A percentile compares a stretch with the other conserved stretches of the same genome.
These are phyloP conservation scores for Mycocentrospora acerina DNA, from an alignment of 2,329 filamentous ascomycete genomes.

Conservation along the genomic window DNA sequence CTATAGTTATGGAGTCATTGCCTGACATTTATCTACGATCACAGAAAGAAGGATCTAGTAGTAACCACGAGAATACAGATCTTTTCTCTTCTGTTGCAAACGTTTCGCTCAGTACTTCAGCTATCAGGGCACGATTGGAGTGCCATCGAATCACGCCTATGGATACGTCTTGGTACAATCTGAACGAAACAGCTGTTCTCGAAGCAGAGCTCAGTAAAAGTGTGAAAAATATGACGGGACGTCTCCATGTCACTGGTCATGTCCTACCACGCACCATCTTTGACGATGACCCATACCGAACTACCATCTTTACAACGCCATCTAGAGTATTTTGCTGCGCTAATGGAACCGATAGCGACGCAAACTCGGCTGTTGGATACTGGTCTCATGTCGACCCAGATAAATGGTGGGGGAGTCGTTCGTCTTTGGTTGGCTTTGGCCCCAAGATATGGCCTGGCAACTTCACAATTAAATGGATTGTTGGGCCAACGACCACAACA, in stretches of 20 bases:
- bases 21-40: no score
- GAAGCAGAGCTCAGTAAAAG: no score
- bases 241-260: not conserved
- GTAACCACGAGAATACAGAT: no score
- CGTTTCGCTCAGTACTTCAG: constrained; percentile 2
- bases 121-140: constrained; percentile 1
- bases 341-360: not conserved
- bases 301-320: not conserved
- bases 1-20: not conserved
- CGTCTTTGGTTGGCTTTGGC: no score
- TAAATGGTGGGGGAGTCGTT: no score
- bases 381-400: constrained; percentile 2
- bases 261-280: not conserved
- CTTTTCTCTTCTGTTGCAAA: not conserved
- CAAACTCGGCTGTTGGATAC: constrained; percentile 4
- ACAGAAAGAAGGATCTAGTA: no score
- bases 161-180: no score
- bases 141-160: not conserved
- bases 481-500: not conserved
- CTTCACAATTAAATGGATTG: constrained; percentile 14
- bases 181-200: no score
- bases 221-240: no score
- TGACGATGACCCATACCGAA: not conserved
- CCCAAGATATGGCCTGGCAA: constrained; percentile 3
- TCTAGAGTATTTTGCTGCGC: constrained; percentile 3